Evolutionary conservation across 495 filamentous ascomycete genomes (phyloP), one percentile per base, ranked within the genome.

Genomic region (Xylaria grammica): DNA sequence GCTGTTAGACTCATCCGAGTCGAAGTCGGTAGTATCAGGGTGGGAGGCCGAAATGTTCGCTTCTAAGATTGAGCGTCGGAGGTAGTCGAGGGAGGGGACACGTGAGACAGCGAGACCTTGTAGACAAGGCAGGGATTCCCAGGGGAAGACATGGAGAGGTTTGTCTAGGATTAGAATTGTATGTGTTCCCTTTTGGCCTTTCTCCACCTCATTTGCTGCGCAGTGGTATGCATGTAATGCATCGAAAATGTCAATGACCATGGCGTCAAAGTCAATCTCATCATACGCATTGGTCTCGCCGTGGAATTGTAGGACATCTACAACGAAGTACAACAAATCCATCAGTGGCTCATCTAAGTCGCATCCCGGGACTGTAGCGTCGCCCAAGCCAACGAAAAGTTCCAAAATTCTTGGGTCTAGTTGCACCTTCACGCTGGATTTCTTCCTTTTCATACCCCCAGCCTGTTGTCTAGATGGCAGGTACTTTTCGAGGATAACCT

Each of bases 231-330:
- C 80, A 27, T 88, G 83, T 19, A 98, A 77, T 5, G 92, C 91
- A 73, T 96, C 92, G 7, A 89, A 82, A 1, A 90, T 91, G 42
- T 95, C 92, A 19, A 97, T 81, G 17, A 90, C 86, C 82, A 97
- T 93, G 55, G 87, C 84, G 70, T 99, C 95, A 67, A 97, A 94
- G 73, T 99, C 94, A 69, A 99, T 90, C 78, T 99, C 95, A 72
- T 98, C 96, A 78, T 97, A 97, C 2, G 96, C 95, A 74, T 98
- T 98, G 32, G 88, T 85, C 76, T 99, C 95, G 1, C 95, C 95
- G 66, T 96, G 91, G 76, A 98, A 99, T 76, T 98, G 96, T 29
- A 98, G 79, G 53, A 98, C 94, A 72, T 99, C 95, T 4, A 98
- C 88, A 9, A 98, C 91, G 70, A 97, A 98, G 75, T 97, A 97